Base-by-base conservation (phyloP, 208 protist genomes). In the Leptomonas pyrrhocoris region DNA sequence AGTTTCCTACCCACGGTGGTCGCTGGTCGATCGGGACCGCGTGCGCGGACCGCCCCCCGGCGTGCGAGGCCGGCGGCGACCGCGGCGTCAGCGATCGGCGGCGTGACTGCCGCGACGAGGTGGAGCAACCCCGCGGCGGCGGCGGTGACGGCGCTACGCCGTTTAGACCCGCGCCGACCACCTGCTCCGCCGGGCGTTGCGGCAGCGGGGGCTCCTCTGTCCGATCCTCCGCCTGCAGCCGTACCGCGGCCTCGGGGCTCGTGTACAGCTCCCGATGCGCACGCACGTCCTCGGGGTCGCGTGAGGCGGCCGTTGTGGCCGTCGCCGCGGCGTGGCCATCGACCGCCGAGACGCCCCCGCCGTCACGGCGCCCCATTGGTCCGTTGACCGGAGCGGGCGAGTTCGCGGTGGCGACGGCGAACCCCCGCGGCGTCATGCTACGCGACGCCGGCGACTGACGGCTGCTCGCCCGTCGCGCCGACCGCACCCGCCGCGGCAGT, bases 1-100 rank as follows among this genome's bases (percentile, higher is more conserved):
- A 77, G 19, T 48, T 31, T 2, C n/a, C 27, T 30, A 71, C 63
- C 71, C 71, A 77, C 36, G 71, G 71, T 38, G 71, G 71, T 3
- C 63, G 62, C 57, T 49, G 34, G 18, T 40, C 57, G 0, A 70
- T 54, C 18, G 71, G 57, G 7, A 66, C 25, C 2, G 43, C 6
- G 34, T 43, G 71, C 53, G 21, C 3, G 21, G 43, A 27, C 28
- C 28, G 18, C 28, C 28, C 5, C 18, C 34, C 34, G 1, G 43
- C 6, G 34, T 51, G 71, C 53, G 21, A 23, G 21, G 43, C 46
- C 28, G 28, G 53, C 16, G 28, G 2, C 18, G 51, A 31, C n/a
- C 7, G 31, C 28, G 50, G 38, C 42, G 62, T 36, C 45, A 11
- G 38, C 23, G 60, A 59, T 25, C 65, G 63, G 48, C 74, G 60